Evolutionary conservation across 2,329 filamentous ascomycete species (phyloP), one percentile per base, ranked within the genome.

Genomic region (Herpotrichia juniperi): DNA sequence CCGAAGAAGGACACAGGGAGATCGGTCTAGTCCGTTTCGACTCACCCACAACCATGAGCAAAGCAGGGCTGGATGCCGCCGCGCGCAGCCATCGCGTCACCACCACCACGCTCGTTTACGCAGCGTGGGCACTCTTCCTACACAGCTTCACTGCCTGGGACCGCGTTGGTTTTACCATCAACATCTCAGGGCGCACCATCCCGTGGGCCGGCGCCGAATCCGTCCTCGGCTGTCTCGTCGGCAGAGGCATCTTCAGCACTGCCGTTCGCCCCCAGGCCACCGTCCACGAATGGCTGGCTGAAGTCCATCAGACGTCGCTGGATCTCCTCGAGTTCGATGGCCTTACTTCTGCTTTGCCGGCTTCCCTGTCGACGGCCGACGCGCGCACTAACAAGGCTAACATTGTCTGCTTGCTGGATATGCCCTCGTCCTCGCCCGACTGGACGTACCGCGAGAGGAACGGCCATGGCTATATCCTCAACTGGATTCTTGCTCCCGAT

Each of bases 61-160:
- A 42, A 17, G 34, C 46, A 4, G 46, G 9, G n/a, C 46, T 54
- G 19, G 35, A 50, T 31, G 30, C 2, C 7, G 31, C 51, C 21
- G 51, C 51, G 30, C 42, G 46, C 25, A 14, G 28, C 16, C 28
- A 42, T 24, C 32, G 47, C 32, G 16, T 50, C n/a, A 50, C 47
- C 2, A 22, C 34, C 4, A 50, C 11, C 14, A 47, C 51, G 37
- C 12, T 54, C 25, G 35, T 54, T 7, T 54, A 54, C 25, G 51
- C 51, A 11, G 46, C 51, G 9, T 50, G 42, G 51, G 19, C 51
- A 32, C 46, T 54, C 16, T 54, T 54, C 35, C 42, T 54, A 12
- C 42, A 47, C 34, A 46, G 43, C 17, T 30, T 54, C n/a, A 47
- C 46, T 10, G 12, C 25, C 4, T 42, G 34, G 42, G 47, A 50